Conservation (phyloP, 2,329 filamentous ascomycete genomes). For the Xylaria sp. region DNA sequence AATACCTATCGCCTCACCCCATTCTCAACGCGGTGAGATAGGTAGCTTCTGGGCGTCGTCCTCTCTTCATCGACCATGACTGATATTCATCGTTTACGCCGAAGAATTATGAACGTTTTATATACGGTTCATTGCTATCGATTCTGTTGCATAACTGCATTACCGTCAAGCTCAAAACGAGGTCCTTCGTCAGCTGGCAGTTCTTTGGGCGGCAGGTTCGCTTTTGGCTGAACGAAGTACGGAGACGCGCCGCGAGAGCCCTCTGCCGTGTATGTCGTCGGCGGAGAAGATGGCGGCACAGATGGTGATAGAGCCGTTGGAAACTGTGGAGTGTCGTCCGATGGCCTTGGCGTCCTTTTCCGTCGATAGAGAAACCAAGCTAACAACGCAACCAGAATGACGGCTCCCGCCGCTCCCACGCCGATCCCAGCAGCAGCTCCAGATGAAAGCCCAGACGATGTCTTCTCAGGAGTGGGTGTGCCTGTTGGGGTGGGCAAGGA, state of each 20-base stretch:
- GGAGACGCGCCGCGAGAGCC: constrained; percentile 1
- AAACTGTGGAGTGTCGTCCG: background rate
- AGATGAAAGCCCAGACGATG: constrained; percentile 17
- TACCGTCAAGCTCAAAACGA: constrained; percentile 21
- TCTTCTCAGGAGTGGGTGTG: background rate
- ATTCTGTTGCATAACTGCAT: background rate
- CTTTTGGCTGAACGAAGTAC: background rate
- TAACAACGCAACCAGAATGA: constrained; percentile 27
- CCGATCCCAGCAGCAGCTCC: constrained; percentile 32
- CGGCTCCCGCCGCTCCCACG: constrained; percentile 14
- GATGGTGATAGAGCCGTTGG: background rate
- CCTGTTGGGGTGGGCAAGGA: background rate
- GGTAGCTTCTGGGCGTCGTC: background rate
- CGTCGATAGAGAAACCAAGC: constrained; percentile 34
- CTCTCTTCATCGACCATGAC: background rate
- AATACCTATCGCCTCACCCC: no score
- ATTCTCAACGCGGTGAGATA: no score
- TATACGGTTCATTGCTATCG: background rate
- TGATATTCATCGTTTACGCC: background rate
- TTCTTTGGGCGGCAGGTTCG: constrained; percentile 10
- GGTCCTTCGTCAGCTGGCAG: background rate
- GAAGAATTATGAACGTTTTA: background rate
- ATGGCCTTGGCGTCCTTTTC: constrained; percentile 1
- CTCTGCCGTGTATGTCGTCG: constrained; percentile 13
- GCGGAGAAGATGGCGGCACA: background rate